Conservation (phyloP, 306 rosid genomes). For the Pueraria montana region DNA sequence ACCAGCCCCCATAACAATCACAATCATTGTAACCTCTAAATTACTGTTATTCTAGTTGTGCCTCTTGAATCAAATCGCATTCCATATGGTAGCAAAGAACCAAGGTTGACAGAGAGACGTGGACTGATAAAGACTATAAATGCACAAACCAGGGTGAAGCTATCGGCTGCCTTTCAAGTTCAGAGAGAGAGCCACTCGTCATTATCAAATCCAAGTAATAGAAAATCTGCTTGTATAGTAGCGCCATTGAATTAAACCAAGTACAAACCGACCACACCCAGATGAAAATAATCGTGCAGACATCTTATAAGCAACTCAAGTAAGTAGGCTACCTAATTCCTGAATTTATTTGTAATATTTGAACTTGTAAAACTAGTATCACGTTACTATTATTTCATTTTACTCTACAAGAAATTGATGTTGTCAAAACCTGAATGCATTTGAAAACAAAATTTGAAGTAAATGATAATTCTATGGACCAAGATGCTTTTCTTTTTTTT, state of each 20-base stretch:
- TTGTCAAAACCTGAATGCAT: too few species aligned
- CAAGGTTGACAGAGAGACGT: slow-evolving; percentile 61
- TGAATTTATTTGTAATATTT: not conserved
- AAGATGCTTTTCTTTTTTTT: too few species aligned
- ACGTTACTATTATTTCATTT: not conserved
- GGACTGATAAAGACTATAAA: slow-evolving; percentile 56
- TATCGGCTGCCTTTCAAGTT: slow-evolving; percentile 43
- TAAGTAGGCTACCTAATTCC: not conserved
- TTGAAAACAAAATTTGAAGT: too few species aligned
- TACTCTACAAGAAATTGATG: not conserved
- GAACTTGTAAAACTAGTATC: not conserved
- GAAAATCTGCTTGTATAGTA: not conserved
- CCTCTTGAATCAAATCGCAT: slow-evolving; percentile 36
- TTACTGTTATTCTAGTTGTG: not conserved
- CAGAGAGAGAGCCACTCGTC: slow-evolving; percentile 44
- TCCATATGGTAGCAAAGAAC: not conserved
- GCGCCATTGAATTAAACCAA: too few species aligned
- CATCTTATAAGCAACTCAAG: not conserved
- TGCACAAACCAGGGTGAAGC: slow-evolving; percentile 37
- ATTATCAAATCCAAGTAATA: slow-evolving; percentile 7
- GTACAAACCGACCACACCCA: too few species aligned
- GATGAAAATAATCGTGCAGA: not conserved
- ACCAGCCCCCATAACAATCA: not conserved
- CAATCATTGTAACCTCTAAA: not conserved
- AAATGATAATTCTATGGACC: too few species aligned